Base-by-base conservation (phyloP, 805 yeast species). In the Ogataea nakhonphanomensis region DNA sequence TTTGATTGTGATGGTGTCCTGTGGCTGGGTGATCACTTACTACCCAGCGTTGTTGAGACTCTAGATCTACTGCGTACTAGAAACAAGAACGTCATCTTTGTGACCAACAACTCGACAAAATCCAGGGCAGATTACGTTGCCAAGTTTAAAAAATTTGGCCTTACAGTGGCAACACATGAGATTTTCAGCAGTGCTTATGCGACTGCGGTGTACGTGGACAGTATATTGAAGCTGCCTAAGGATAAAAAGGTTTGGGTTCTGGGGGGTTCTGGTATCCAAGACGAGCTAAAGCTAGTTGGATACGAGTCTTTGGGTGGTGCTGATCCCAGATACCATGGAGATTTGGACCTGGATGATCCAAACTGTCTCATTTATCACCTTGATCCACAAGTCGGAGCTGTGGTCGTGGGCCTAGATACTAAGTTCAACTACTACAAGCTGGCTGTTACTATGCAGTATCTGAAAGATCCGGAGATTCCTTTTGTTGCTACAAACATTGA, bases 1-100 rank as follows among this genome's bases (percentile, higher is more conserved):
- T 93, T 93, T 59, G 99, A 93, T 57, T 93, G 99, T 67, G 99
- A 93, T 59, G 99, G 99, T 24, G 99, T 93, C 4, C 70, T 93
- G 44, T 93, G 99, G 99, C 66, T 84, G 35, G 98, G 98, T 2
- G 79, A 77, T 46, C 85, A 81, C 49, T 64, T 87, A 17, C 70
- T 93, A 34, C 97, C 97, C 6, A 67, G 75, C 12, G 84, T 87
- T 2, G 72, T 69, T 9, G 97, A 93, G 59, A 84, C 96, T 0
- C 62, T 93, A 30, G 70, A 72, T 8, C 58, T 84, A 30, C 67
- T 93, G 49, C 73, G 73, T 43, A 42, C 59, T 4, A 41, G 48
- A 21, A 75, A 76, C 27, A 93, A 93, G 62, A 76, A 80, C 45
- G 70, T 87, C 37, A 72, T 90, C 31, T 93, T 93, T 65, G 99